Conservation (phyloP, 1,284 basidiomycete species). For the Agroathelia rolfsii region DNA sequence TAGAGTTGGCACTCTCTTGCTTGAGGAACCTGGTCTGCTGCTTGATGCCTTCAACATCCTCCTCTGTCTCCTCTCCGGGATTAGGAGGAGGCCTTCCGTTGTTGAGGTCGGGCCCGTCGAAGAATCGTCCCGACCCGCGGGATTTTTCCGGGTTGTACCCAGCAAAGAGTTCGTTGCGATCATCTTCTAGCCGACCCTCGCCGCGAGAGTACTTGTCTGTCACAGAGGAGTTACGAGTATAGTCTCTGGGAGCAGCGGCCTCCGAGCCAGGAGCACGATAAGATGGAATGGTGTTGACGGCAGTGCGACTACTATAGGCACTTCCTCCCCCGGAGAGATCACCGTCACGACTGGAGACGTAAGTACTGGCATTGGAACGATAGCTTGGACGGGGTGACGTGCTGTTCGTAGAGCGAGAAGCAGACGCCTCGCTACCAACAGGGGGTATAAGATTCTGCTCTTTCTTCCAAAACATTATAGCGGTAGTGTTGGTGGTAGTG, state of each 20-base stretch:
- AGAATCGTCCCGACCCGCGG: constrained; percentile 50
- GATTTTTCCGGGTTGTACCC: constrained; percentile 55
- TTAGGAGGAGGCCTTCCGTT: too few relatives aligned
- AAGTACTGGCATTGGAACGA: constrained; percentile 50
- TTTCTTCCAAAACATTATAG: constrained; percentile 75
- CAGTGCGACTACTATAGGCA: too few relatives aligned
- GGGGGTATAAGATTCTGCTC: constrained; percentile 66
- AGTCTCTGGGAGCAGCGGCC: constrained; percentile 24
- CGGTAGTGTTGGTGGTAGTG: constrained; percentile 12
- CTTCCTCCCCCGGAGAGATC: constrained; percentile 36
- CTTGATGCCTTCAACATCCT: constrained; percentile 96
- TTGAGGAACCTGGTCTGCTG: constrained; percentile 86
- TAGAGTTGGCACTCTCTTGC: constrained; percentile 87
- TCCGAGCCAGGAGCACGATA: constrained; percentile 20
- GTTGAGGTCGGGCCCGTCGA: constrained; percentile 50
- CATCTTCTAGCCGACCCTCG: constrained; percentile 42
- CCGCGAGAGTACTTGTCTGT: constrained; percentile 57
- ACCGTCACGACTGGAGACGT: constrained; percentile 57
- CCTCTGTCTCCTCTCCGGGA: constrained; percentile 88
- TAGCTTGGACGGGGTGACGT: constrained; percentile 33
- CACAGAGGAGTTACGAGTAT: constrained; percentile 40
- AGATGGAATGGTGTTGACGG: constrained; percentile 15
- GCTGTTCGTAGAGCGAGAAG: constrained; percentile 20
- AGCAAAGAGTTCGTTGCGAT: constrained; percentile 67
- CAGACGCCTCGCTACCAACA: constrained; percentile 26